Percentiles rank a stretch among this genome's conserved stretches.
phyloP scores from a whole-genome alignment of 257 asterid species.

The Solanum sitiens region DNA sequence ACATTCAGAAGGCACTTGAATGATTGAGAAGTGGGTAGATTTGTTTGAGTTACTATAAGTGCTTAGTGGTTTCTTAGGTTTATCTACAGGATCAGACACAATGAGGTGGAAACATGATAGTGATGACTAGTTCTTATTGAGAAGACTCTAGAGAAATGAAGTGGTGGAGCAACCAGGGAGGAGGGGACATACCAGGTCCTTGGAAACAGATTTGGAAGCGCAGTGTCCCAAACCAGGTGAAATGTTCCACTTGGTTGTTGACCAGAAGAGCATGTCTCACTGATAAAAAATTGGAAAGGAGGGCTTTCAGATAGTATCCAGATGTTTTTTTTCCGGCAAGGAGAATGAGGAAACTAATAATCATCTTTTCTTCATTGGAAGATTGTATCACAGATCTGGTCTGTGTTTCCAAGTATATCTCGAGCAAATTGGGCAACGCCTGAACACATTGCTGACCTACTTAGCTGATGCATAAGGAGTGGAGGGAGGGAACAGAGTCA shows the following conservation, averaged over 20 bases:
- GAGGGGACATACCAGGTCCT: not conserved
- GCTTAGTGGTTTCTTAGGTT: not conserved
- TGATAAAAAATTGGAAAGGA: not conserved
- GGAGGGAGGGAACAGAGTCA: not conserved
- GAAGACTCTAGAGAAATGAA: not conserved
- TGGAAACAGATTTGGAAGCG: not conserved
- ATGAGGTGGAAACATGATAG: not conserved
- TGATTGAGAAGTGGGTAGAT: not conserved
- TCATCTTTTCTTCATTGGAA: not conserved
- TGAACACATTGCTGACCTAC: not conserved
- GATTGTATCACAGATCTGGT: not conserved
- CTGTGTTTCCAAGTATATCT: not conserved
- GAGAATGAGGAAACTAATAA: not conserved
- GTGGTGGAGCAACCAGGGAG: not conserved
- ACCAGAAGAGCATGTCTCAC: not conserved
- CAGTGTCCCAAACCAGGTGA: not conserved
- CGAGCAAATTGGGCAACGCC: not conserved
- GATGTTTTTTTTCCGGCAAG: not conserved
- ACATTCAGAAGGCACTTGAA: not conserved
- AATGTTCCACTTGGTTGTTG: not conserved
- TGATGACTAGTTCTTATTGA: not conserved
- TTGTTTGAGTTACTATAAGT: not conserved
- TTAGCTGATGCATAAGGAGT: not conserved
- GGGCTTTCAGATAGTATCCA: not conserved
- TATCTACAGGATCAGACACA: not conserved